Evolutionary conservation across 352 stramenopile species (phyloP).

Genomic region (Globisporangium paroecandrum): DNA sequence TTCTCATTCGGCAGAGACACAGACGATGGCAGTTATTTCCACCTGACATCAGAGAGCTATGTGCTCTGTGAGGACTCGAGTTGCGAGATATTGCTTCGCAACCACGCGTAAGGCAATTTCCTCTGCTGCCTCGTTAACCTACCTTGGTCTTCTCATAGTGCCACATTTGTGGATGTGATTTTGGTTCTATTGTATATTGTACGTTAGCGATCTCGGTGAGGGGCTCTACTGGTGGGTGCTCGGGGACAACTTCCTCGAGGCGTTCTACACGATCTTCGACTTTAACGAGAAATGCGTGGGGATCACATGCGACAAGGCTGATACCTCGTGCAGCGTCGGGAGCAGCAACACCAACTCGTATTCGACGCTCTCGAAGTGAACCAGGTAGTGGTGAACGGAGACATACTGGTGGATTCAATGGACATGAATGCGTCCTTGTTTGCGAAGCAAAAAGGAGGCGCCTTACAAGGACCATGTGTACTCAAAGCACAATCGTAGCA

Average conservation of each 20-base stretch:
- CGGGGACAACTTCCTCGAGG: constrained; percentile 52
- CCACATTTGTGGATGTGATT: not conserved
- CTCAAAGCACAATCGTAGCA: not conserved
- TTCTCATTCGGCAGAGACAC: constrained; percentile 31
- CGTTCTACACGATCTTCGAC: constrained; percentile 69
- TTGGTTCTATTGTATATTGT: not conserved
- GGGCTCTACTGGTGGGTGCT: constrained; percentile 58
- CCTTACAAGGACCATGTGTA: not conserved
- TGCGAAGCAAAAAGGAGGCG: not conserved
- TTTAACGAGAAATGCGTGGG: constrained; percentile 37
- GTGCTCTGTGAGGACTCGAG: constrained; percentile 27
- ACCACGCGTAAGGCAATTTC: constrained; percentile 28
- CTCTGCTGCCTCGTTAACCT: not conserved
- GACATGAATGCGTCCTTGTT: not conserved
- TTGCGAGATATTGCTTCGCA: constrained; percentile 46
- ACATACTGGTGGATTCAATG: not conserved
- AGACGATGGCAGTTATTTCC: constrained; percentile 31
- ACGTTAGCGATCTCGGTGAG: constrained; percentile 31
- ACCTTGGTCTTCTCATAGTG: not conserved
- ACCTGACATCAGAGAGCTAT: constrained; percentile 39
- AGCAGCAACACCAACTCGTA: not conserved
- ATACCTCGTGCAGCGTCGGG: constrained; percentile 12
- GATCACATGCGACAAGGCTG: constrained; percentile 37
- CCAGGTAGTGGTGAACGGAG: not conserved
- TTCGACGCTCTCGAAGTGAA: not conserved